Percentiles rank a stretch among this genome's conserved stretches.
Evolutionary conservation across 192 early-diverging fungal species (phyloP).

Genomic region (Funneliformis geosporum): DNA sequence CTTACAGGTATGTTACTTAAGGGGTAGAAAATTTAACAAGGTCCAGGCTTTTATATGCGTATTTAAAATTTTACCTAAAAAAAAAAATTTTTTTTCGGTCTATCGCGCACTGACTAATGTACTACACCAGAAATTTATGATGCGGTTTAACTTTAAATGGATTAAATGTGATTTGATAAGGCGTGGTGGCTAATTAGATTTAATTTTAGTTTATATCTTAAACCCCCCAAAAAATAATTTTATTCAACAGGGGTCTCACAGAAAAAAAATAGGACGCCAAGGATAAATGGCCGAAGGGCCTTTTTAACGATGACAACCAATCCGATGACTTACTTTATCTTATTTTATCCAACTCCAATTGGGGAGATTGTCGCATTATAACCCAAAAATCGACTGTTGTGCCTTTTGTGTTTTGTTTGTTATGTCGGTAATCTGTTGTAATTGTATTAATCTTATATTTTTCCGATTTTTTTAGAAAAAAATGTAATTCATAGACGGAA

Average conservation of each 20-base stretch:
- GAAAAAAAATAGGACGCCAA: not conserved
- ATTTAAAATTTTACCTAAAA: not conserved
- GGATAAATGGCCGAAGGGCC: not conserved
- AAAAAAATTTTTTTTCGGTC: not conserved
- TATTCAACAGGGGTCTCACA: not conserved
- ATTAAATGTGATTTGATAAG: conserved; percentile 16
- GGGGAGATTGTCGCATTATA: conserved; percentile 18
- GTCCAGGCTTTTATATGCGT: not conserved
- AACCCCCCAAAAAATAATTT: not conserved
- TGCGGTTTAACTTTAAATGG: conserved; percentile 13
- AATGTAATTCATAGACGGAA: conserved; percentile 2
- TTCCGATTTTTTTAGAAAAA: conserved; percentile 8
- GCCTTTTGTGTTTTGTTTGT: conserved; percentile 25
- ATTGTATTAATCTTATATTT: conserved; percentile 18
- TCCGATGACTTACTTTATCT: conserved; percentile 1
- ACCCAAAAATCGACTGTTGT: conserved; percentile 20
- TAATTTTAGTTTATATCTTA: not conserved
- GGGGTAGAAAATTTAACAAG: not conserved
- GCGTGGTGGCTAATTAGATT: not conserved
- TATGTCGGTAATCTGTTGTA: conserved; percentile 12
- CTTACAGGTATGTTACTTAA: not conserved
- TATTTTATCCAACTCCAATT: conserved; percentile 12
- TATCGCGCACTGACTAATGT: conserved; percentile 21
- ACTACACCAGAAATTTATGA: not conserved
- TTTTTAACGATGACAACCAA: not conserved